Percentiles rank a stretch among this genome's conserved stretches.
phyloP scores from a whole-genome alignment of 768 basidiomycete species.

The Agrocybe praecox region DNA sequence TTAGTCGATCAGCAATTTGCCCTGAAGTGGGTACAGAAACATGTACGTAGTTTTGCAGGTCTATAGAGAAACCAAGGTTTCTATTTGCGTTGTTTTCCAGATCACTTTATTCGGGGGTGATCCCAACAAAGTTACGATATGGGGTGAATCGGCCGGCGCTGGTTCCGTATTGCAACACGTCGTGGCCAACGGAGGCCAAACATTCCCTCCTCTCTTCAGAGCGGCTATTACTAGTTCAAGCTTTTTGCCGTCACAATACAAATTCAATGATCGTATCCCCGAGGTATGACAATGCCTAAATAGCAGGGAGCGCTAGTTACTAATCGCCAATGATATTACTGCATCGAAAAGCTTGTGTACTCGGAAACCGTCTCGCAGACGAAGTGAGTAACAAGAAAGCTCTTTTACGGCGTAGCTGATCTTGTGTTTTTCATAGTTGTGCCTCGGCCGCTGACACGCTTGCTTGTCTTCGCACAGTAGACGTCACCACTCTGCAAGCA shows the following conservation, averaged over 20 bases:
- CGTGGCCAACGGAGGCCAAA: constrained; percentile 47
- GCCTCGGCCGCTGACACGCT: constrained; percentile 30
- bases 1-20: constrained; percentile 48
- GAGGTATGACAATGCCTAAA: constrained; percentile 25
- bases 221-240: constrained; percentile 47
- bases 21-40: constrained; percentile 41
- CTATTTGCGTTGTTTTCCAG: no score
- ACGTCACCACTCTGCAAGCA: constrained; percentile 29
- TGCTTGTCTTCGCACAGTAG: constrained; percentile 38
- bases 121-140: constrained; percentile 39
- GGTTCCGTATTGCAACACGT: constrained; percentile 54
- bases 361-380: constrained; percentile 35
- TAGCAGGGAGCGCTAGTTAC: no score
- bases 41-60: constrained; percentile 34
- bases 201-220: constrained; percentile 44
- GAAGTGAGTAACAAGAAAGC: constrained; percentile 26
- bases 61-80: no score
- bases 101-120: constrained; percentile 43
- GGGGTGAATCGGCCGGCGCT: constrained; percentile 48
- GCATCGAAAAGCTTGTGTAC: constrained; percentile 1
- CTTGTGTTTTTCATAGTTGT: constrained; percentile 32
- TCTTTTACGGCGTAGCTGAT: not conserved
- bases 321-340: no score
- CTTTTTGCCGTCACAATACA: constrained; percentile 47
- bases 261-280: constrained; percentile 42